Conservation (phyloP, 148 eudicot species). For the Rhododendron griersonianum region DNA sequence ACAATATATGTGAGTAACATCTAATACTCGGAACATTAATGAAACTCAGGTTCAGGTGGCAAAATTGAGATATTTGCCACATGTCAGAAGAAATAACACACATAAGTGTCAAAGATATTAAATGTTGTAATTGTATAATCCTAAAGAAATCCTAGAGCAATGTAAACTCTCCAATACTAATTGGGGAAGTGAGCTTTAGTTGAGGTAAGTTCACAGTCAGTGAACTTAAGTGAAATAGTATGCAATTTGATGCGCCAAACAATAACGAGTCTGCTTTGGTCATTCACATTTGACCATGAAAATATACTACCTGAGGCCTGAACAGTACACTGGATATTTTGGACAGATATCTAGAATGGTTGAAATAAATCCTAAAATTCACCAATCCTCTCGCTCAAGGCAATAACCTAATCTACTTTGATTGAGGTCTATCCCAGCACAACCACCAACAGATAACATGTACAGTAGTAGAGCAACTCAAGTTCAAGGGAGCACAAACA, state of each 20-base stretch:
- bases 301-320: not conserved
- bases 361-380: not conserved
- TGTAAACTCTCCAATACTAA: not conserved
- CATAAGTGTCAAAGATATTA: not conserved
- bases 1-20: not conserved
- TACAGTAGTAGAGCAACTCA: not conserved
- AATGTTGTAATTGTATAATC: not conserved
- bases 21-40: not conserved
- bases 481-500: not conserved
- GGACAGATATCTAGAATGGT: not conserved
- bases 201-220: not conserved
- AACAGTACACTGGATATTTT: not conserved
- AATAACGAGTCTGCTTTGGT: not conserved
- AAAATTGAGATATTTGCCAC: not conserved
- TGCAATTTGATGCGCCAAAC: not conserved
- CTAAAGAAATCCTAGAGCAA: not conserved
- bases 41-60: not conserved
- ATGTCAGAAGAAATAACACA: not conserved
- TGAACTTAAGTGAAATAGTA: not conserved
- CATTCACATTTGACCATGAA: not conserved
- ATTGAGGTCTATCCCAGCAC: not conserved
- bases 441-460: not conserved
- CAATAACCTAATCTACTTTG: not conserved
- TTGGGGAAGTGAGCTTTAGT: not conserved
- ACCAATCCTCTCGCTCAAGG: not conserved